Base-by-base conservation (phyloP, 331 rosid species). In the Quercus lobata region DNA sequence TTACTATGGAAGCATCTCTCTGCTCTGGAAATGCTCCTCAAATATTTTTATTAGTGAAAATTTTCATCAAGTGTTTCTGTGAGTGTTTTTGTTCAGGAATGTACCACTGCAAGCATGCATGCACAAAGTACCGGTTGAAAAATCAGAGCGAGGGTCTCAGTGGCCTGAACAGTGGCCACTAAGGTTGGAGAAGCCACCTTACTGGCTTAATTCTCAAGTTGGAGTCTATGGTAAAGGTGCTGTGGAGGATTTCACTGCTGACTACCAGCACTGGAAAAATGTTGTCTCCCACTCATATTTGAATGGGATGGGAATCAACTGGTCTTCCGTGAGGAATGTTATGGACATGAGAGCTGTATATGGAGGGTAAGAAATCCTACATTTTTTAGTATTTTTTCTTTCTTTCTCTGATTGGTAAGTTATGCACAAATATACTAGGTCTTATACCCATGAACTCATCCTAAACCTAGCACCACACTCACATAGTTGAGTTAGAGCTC, bases 281-380 rank as follows among this genome's bases (percentile, higher is more conserved):
- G 90, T 92, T 56, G 61, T 91, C 41, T 86, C 85, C 14, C 84
- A 87, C 81, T 86, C 94, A 32, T 92, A 92, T 78, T 72, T 89
- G 86, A 84, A 87, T 57, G 96, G 92, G 72, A 85, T 93, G 75
- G 94, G 92, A 54, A 88, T 93, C 72, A 62, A 85, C 76, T 93
- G 97, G 97, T 81, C 96, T 60, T 82, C 88, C 2, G 90, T 89
- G 29, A 86, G 97, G 90, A 93, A 93, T 88, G 89, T 89, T 85
- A 80, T 93, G 94, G 97, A 93, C 86, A 93, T 93, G 96, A 93
- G 71, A 84, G 87, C 96, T 82, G 88, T 81, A 25, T 93, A 91
- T 76, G 97, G 97, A 85, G 97, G 97, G 97, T 91, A 85, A 89
- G 90, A 30, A 44, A 66, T 58, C 76, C 68, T 79, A 21, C 68